Base-by-base conservation (phyloP, 192 early-diverging fungal species). In the Cladochytrium replicatum region DNA sequence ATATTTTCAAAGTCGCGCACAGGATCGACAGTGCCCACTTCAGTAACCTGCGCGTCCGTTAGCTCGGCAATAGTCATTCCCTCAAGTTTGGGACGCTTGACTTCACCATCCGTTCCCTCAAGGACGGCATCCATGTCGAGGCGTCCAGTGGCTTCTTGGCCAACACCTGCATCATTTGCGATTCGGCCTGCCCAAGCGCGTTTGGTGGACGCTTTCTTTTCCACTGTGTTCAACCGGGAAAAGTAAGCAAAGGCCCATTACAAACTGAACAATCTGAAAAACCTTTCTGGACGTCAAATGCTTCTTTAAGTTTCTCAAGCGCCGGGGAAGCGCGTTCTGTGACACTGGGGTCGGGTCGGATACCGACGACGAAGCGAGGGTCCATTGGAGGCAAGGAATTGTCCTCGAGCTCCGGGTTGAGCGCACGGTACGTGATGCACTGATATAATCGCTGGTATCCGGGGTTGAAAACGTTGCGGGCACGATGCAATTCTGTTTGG, bases 1-100 rank as follows among this genome's bases (percentile, higher is more conserved):
- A 85, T 79, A n/a, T 66, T 66, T 19, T 66, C 52, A 43, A 83
- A 85, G 53, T 83, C 79, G 6, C 38, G 42, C 13, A 83, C 66
- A 6, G 83, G 83, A 46, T 80, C 66, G 1, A 64, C 60, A 0
- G 71, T 63, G 13, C 74, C 65, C 2, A 85, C 69, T 25, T 61
- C 60, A 0, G 58, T 54, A 3, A 75, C 63, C 6, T 44, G 29
- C 5, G 54, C 54, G 6, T 27, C 50, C 29, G 50, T 55, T 48
- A 72, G 60, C 45, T 58, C 61, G 22, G 50, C 53, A 37, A 67
- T 41, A 25, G 54, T 50, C 51, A 57, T 58, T 9, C 41, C 64
- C 28, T 42, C 52, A 9, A 19, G 23, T 9, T 19, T 9, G 15
- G 11, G 22, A 11, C 37, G 30, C 44, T 60, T 46, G 31, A 42